Percentiles rank a stretch among this genome's conserved stretches.
phyloP scores from a whole-genome alignment of 257 asterid genomes.

The Solanum pinnatisectum region DNA sequence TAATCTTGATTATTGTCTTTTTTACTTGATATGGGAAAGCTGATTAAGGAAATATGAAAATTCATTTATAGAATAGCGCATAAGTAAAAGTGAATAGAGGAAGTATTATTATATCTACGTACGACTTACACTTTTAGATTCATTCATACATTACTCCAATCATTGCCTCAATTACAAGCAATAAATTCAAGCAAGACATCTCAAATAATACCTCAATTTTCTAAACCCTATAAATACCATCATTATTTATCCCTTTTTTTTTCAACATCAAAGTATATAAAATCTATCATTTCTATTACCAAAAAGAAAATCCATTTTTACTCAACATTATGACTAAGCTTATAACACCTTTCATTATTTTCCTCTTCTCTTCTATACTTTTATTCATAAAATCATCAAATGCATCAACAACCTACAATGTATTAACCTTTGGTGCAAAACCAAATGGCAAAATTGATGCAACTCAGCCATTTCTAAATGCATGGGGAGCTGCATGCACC shows the following conservation, averaged over 20 bases:
- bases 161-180: not conserved
- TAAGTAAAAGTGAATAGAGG: too few species aligned
- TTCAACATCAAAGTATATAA: not conserved
- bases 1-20: too few species aligned
- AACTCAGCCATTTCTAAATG: not conserved
- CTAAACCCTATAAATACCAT: not conserved
- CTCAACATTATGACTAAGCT: not conserved
- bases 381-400: not conserved
- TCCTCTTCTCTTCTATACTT: not conserved
- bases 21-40: too few species aligned
- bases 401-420: constrained; percentile 5
- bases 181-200: not conserved
- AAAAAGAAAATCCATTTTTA: not conserved
- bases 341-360: not conserved
- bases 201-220: not conserved
- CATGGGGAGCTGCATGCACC: constrained; percentile 3
- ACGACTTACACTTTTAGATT: not conserved
- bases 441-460: constrained; percentile 1
- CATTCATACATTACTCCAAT: not conserved
- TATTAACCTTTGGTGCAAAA: constrained; percentile 3
- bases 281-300: too few species aligned
- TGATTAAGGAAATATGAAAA: too few species aligned
- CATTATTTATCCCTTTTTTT: not conserved
- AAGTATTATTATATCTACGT: not conserved
- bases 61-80: too few species aligned